Evolutionary conservation across 805 yeast species (phyloP).

Genomic region (Metschnikowia lunata): DNA sequence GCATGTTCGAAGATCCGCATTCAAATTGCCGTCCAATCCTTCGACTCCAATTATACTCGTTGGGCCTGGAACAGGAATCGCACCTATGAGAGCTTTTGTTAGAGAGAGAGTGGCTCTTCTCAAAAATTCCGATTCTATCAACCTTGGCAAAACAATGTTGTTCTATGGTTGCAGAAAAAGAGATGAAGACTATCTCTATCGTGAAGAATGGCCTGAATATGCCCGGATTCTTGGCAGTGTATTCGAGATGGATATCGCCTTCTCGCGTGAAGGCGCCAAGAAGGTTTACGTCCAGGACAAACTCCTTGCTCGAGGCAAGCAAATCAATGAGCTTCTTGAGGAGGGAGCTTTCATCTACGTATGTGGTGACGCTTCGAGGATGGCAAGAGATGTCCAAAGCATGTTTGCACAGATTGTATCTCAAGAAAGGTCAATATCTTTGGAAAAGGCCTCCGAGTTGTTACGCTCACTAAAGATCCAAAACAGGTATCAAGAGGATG

Average conservation of each 20-base stretch:
- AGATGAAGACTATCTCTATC: constrained; percentile 78
- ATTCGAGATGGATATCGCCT: constrained; percentile 77
- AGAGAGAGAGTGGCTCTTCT: constrained; percentile 72
- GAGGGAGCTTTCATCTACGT: constrained; percentile 87
- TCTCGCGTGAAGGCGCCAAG: constrained; percentile 64
- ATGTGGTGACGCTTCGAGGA: constrained; percentile 93
- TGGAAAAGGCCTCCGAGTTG: constrained; percentile 68
- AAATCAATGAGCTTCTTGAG: constrained; percentile 50
- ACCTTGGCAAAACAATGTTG: constrained; percentile 66
- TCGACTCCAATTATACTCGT: constrained; percentile 81
- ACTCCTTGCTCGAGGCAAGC: constrained; percentile 49
- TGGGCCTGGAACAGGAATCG: constrained; percentile 99
- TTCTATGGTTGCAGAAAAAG: constrained; percentile 85
- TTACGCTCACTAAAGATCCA: constrained; percentile 75
- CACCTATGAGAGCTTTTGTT: constrained; percentile 94
- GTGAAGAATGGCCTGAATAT: constrained; percentile 85
- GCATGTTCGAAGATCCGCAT: constrained; percentile 91
- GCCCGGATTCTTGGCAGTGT: constrained; percentile 53
- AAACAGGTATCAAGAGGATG: constrained; percentile 95
- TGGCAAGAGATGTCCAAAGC: constrained; percentile 91
- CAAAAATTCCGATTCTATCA: constrained; percentile 22
- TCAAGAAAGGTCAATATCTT: constrained; percentile 56
- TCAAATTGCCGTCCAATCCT: constrained; percentile 86
- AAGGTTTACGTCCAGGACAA: constrained; percentile 84
- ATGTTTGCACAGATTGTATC: constrained; percentile 62